phyloP scores from a whole-genome alignment of 768 basidiomycete species.

The Tricholoma bakamatsutake region DNA sequence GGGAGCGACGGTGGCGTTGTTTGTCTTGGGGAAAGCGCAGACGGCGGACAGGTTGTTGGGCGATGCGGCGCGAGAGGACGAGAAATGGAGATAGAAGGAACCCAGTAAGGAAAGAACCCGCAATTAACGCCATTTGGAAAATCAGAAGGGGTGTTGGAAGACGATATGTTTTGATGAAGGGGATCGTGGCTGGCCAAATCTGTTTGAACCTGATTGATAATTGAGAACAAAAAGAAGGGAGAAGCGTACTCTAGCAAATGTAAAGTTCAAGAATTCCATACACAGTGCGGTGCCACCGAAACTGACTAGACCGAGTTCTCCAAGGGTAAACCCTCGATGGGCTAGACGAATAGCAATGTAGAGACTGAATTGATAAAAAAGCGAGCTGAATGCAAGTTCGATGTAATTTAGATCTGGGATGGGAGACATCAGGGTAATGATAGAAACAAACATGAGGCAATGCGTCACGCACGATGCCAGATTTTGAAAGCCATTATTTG shows the following conservation, averaged over 20 bases:
- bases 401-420: constrained; percentile 67
- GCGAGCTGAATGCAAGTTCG: constrained; percentile 64
- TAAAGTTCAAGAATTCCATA: constrained; percentile 83
- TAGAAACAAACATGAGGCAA: constrained; percentile 3
- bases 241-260: constrained; percentile 65
- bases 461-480: constrained; percentile 60
- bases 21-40: constrained; percentile 83
- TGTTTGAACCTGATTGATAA: constrained; percentile 20
- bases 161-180: constrained; percentile 87
- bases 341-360: constrained; percentile 88
- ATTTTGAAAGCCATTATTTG: constrained; percentile 38
- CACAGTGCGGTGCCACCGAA: constrained; percentile 84
- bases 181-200: constrained; percentile 77
- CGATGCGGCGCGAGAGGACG: constrained; percentile 86
- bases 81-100: constrained; percentile 93
- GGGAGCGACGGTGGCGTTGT: constrained; percentile 69
- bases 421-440: not conserved
- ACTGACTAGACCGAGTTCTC: constrained; percentile 85
- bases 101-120: constrained; percentile 88
- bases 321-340: constrained; percentile 91
- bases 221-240: not conserved
- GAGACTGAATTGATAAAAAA: constrained; percentile 88
- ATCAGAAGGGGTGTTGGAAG: constrained; percentile 87
- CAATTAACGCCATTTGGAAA: constrained; percentile 89
- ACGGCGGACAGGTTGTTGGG: constrained; percentile 77